Conservation (phyloP, 2,329 filamentous ascomycete genomes). For the Metarhizium album region DNA sequence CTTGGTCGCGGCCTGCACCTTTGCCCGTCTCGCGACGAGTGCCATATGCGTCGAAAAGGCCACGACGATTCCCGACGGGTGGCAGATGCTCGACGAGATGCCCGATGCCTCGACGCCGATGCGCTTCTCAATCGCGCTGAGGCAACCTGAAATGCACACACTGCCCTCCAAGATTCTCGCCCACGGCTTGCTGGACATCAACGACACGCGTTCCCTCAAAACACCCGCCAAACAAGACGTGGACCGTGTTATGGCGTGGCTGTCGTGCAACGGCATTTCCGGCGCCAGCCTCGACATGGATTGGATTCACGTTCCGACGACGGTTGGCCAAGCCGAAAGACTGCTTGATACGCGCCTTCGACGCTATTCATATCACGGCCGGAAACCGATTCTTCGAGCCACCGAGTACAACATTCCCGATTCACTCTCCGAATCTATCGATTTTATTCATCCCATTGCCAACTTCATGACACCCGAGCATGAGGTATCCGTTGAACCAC, state of each 20-base stretch:
- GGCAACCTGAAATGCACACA: slow-evolving; percentile 19
- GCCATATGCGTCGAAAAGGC: slow-evolving; percentile 18
- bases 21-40: slow-evolving; percentile 15
- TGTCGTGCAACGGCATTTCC: slow-evolving; percentile 26
- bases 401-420: slow-evolving; percentile 33
- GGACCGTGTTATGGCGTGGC: slow-evolving; percentile 29
- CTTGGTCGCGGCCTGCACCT: slow-evolving; percentile 10
- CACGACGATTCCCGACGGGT: slow-evolving; percentile 18
- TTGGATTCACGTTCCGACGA: slow-evolving; percentile 32
- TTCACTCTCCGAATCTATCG: slow-evolving; percentile 25
- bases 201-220: slow-evolving; percentile 26
- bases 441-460: slow-evolving; percentile 36
- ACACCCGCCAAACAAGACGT: slow-evolving; percentile 23
- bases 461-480: slow-evolving; percentile 37
- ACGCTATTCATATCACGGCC: slow-evolving; percentile 29
- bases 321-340: slow-evolving; percentile 26
- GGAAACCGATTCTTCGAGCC: slow-evolving; percentile 30
- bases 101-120: slow-evolving; percentile 15
- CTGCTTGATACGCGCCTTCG: slow-evolving; percentile 31
- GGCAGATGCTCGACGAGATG: slow-evolving; percentile 15
- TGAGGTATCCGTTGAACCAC: slow-evolving; percentile 11
- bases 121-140: slow-evolving; percentile 21
- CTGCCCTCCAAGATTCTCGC: slow-evolving; percentile 15
- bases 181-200: slow-evolving; percentile 21
- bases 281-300: slow-evolving; percentile 23